Percentiles rank a stretch among this genome's conserved stretches.
Evolutionary conservation across 257 asterid species (phyloP).

Genomic region (Capsicum pubescens): DNA sequence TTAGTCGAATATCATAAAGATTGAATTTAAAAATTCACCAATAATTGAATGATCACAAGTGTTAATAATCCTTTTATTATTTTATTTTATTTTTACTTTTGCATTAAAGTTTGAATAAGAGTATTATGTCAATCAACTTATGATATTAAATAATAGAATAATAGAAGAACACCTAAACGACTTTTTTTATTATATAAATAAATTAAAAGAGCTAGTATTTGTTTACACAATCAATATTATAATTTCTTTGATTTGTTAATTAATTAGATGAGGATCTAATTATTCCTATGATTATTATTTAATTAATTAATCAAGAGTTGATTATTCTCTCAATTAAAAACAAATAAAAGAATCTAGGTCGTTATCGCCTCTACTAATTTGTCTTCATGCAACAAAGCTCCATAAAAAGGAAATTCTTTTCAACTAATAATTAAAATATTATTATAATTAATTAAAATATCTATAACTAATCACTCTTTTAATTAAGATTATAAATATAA

Average conservation of each 20-base stretch:
- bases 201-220: neutral
- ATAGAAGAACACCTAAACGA: neutral
- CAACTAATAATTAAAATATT: neutral
- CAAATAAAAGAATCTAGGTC: slow-evolving; percentile 17
- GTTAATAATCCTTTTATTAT: too few species aligned
- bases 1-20: neutral
- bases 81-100: neutral
- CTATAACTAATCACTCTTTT: neutral
- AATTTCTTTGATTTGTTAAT: neutral
- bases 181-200: neutral
- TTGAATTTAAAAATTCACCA: neutral
- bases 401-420: neutral
- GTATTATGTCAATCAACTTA: neutral
- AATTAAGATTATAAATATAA: neutral
- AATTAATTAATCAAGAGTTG: slow-evolving; percentile 17
- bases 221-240: neutral
- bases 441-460: neutral
- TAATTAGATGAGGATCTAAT: neutral
- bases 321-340: slow-evolving; percentile 20
- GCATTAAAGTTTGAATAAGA: neutral
- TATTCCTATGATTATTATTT: neutral
- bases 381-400: neutral
- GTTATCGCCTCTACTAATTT: neutral
- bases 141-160: neutral
- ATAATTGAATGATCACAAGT: neutral